Conservation (phyloP, 2,329 filamentous ascomycete species). For the Botryotinia globosa region DNA sequence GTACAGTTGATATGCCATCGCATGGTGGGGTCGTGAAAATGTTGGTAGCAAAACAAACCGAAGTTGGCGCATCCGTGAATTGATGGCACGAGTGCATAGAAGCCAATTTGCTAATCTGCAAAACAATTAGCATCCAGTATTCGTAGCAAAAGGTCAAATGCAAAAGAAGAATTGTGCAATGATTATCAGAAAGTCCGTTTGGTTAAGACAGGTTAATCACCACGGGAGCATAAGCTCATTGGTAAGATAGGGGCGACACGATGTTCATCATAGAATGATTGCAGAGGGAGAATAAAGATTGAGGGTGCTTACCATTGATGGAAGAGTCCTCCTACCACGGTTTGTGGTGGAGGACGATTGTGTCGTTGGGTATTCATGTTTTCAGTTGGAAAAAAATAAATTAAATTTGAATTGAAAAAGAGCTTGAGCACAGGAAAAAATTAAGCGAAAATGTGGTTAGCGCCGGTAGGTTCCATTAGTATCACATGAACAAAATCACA, state of each 20-base stretch:
- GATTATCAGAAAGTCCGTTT: constrained; percentile 53
- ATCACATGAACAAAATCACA: constrained; percentile 9
- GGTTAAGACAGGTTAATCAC: constrained; percentile 58
- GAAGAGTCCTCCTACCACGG: constrained; percentile 2
- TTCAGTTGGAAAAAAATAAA: neutral
- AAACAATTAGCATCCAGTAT: constrained; percentile 24
- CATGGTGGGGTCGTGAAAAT: neutral
- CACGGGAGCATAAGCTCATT: constrained; percentile 43
- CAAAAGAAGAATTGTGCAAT: neutral
- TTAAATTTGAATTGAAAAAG: neutral
- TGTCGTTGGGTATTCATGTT: neutral
- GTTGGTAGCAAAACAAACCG: neutral
- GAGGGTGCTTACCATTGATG: constrained; percentile 9
- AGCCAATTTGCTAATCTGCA: constrained; percentile 17
- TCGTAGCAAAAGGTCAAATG: neutral
- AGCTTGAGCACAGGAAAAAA: constrained; percentile 14
- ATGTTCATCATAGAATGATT: constrained; percentile 49
- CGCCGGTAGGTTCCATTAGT: constrained; percentile 3
- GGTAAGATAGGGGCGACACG: constrained; percentile 60
- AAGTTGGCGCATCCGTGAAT: neutral
- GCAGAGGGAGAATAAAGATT: constrained; percentile 12
- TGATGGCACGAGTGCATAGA: neutral
- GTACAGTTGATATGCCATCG: constrained; percentile 30
- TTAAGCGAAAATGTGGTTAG: constrained; percentile 15
- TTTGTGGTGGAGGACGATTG: constrained; percentile 1